A percentile compares a stretch with the other conserved stretches of the same genome.
Conservation (phyloP, 805 yeast genomes). For the Sporopachydermia quercuum region DNA sequence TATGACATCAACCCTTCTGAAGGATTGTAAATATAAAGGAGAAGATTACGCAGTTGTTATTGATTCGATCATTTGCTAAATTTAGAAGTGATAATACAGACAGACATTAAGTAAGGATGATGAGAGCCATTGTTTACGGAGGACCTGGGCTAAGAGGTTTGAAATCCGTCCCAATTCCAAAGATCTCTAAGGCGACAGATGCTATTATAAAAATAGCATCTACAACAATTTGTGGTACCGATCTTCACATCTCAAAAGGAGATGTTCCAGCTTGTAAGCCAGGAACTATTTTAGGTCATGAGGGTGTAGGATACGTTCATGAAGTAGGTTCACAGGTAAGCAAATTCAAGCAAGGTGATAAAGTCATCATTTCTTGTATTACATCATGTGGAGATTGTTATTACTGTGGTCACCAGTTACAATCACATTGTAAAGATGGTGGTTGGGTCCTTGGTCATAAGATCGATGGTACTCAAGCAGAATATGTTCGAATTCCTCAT, state of each 20-base stretch:
- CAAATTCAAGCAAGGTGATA: slow-evolving; percentile 38
- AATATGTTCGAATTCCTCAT: slow-evolving; percentile 38
- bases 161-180: slow-evolving; percentile 27
- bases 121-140: slow-evolving; percentile 34
- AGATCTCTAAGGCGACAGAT: slow-evolving; percentile 31
- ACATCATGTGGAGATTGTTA: slow-evolving; percentile 46
- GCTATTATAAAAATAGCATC: slow-evolving; percentile 40
- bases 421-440: slow-evolving; percentile 45
- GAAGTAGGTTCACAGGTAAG: slow-evolving; percentile 34
- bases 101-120: slow-evolving; percentile 9
- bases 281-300: slow-evolving; percentile 42
- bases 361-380: slow-evolving; percentile 49
- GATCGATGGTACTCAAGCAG: slow-evolving; percentile 59
- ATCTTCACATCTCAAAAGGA: slow-evolving; percentile 47
- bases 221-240: slow-evolving; percentile 54
- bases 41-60: too few species aligned
- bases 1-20: too few species aligned
- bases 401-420: slow-evolving; percentile 38
- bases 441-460: slow-evolving; percentile 40
- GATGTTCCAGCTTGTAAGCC: slow-evolving; percentile 39
- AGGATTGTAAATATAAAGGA: too few species aligned
- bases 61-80: too few species aligned
- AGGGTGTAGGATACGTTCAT: slow-evolving; percentile 40
- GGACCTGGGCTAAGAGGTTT: slow-evolving; percentile 27
- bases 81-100: too few species aligned